phyloP scores from a whole-genome alignment of 345 rosid species.

The Cardamine resedifolia region DNA sequence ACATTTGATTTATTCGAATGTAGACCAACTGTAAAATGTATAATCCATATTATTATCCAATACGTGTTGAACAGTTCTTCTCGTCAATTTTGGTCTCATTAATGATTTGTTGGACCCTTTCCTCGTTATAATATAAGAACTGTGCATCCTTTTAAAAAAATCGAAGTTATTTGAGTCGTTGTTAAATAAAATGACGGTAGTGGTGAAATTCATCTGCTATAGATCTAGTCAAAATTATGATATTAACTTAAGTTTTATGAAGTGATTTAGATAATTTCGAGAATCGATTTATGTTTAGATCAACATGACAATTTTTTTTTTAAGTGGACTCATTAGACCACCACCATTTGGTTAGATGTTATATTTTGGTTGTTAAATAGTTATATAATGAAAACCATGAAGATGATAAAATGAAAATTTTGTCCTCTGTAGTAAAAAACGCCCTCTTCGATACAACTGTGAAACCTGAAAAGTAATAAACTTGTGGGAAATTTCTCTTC shows the following conservation, averaged over 20 bases:
- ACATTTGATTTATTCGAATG: not conserved
- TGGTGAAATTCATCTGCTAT: not conserved
- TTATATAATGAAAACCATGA: too few relatives aligned
- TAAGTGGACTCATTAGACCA: too few relatives aligned
- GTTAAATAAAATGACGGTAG: not conserved
- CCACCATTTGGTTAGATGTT: too few relatives aligned
- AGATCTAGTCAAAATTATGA: not conserved
- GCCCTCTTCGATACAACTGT: too few relatives aligned
- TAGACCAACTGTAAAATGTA: not conserved
- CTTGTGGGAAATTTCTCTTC: too few relatives aligned
- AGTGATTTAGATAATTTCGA: too few relatives aligned
- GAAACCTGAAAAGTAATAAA: too few relatives aligned
- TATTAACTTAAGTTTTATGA: too few relatives aligned
- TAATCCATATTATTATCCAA: conserved; percentile 15
- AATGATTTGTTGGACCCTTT: conserved; percentile 1
- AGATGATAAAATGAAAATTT: not conserved
- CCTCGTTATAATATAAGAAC: not conserved
- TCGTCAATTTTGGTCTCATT: conserved; percentile 21
- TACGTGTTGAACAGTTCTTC: conserved; percentile 30
- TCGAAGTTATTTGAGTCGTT: not conserved
- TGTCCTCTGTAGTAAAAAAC: not conserved
- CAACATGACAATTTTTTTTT: too few relatives aligned
- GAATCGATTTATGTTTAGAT: too few relatives aligned
- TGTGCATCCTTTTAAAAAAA: not conserved
- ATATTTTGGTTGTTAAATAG: not conserved